Evolutionary conservation across 371 early-diverging fungal species (phyloP), one percentile per base, ranked within the genome.

Genomic region (Mortierella sp.): DNA sequence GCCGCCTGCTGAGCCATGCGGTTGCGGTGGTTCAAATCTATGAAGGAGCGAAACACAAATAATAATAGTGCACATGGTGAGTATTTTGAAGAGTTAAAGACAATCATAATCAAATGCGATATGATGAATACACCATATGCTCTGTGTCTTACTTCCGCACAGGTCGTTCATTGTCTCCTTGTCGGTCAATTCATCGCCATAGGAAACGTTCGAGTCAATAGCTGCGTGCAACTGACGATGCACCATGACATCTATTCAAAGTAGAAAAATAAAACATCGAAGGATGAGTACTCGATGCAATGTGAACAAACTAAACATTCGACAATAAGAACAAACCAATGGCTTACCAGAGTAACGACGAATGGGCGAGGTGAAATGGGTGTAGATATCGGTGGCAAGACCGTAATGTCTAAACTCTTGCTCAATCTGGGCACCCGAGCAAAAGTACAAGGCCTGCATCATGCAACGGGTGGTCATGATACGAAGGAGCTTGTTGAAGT

Each of bases 281-380:
- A 34, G 3, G 9, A 26, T 58, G 29, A 58, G 34, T n/a, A n/a
- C 24, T 45, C 29, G 52, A n/a, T 39, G 34, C 37, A 9, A 45
- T 48, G 34, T 11, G 39, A 37, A 31, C 50, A 19, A 61, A 47
- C n/a, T 40, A 64, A 26, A 37, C 24, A 9, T 31, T 26, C 34
- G n/a, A 37, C 0, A 24, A n/a, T n/a, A 50, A 13, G 41, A 45
- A 63, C 31, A 67, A 5, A 64, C 31, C 55, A 66, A 53, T 4
- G 8, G 63, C 85, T 66, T 87, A 93, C 94, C 95, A 64, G 97
- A 90, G 85, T 97, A 97, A 87, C 97, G 93, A 83, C 97, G 93
- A 85, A 99, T 99, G 29, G 99, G 99, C 4, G 98, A 98, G 11
- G 97, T 97, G 75, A 97, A 97, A 85, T 97, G 97, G 10, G 97